Conservation (phyloP, 371 early-diverging fungal species). For the Chytridium lagenaria region DNA sequence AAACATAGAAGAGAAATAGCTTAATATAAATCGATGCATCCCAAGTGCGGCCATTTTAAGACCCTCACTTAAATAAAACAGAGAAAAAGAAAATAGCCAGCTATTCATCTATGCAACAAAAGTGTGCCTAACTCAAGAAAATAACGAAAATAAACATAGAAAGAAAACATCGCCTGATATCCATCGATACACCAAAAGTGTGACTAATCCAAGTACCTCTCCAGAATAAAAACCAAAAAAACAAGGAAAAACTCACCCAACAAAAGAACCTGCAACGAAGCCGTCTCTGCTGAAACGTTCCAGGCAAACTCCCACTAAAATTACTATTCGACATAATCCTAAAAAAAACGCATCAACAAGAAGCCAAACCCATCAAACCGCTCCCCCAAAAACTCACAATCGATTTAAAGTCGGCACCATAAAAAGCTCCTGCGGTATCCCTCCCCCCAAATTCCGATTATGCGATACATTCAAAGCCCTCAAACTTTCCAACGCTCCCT, state of each 20-base stretch:
- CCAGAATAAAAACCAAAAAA: background rate
- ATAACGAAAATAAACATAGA: too few species aligned
- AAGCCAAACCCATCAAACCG: background rate
- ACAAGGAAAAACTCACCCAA: background rate
- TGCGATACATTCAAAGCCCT: background rate
- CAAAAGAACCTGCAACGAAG: conserved; percentile 1
- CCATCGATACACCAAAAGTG: too few species aligned
- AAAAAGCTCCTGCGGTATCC: background rate
- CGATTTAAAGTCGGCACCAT: background rate
- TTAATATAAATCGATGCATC: too few species aligned
- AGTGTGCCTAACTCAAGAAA: too few species aligned
- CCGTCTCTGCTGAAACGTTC: background rate
- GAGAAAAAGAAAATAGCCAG: too few species aligned
- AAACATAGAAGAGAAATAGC: too few species aligned
- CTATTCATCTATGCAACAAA: too few species aligned
- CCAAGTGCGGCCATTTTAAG: too few species aligned
- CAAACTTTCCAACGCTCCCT: background rate
- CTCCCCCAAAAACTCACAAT: background rate
- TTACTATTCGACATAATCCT: background rate
- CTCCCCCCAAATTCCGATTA: background rate
- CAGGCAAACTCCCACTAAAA: background rate
- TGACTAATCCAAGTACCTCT: too few species aligned
- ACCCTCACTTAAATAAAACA: too few species aligned
- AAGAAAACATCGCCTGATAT: too few species aligned
- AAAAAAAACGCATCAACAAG: background rate